Conservation (phyloP, 2,329 filamentous ascomycete genomes). For the Septoria petroselini region DNA sequence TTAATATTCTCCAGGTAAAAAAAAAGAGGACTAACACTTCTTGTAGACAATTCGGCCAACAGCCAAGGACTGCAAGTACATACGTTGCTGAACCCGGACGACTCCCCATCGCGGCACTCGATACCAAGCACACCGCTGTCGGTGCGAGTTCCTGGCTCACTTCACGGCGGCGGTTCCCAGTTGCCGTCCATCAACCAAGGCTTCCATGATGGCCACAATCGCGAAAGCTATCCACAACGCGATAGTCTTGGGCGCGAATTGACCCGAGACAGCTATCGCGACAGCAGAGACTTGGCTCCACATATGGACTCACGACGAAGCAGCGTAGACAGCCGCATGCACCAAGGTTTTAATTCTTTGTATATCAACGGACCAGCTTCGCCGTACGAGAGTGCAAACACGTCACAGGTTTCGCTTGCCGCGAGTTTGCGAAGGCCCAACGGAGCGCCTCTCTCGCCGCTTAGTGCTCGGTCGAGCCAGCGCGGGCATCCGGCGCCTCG, state of each 20-base stretch:
- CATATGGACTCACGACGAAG: constrained; percentile 64
- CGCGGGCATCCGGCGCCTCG: constrained; percentile 49
- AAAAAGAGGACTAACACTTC: background rate
- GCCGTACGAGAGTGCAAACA: constrained; percentile 73
- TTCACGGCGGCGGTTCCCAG: constrained; percentile 33
- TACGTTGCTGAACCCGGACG: constrained; percentile 51
- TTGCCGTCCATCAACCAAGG: constrained; percentile 59
- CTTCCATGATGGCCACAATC: constrained; percentile 41
- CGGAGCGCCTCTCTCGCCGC: constrained; percentile 48
- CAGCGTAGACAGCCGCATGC: constrained; percentile 77
- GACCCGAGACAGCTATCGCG: constrained; percentile 31
- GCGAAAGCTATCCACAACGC: constrained; percentile 43
- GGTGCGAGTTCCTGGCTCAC: constrained; percentile 40
- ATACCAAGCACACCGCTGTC: constrained; percentile 45
- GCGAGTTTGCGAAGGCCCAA: constrained; percentile 60
- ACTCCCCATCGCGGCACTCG: constrained; percentile 46
- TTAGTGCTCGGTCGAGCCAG: constrained; percentile 37
- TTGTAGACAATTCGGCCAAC: constrained; percentile 42
- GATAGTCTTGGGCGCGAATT: constrained; percentile 29
- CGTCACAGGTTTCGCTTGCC: constrained; percentile 71
- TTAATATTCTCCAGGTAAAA: background rate
- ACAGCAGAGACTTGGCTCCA: constrained; percentile 45
- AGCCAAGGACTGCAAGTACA: constrained; percentile 49
- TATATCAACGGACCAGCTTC: constrained; percentile 61
- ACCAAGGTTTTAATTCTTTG: constrained; percentile 67